Evolutionary conservation across 345 rosid species (phyloP), one percentile per base, ranked within the genome.

Genomic region (Moricandia moricandioides): DNA sequence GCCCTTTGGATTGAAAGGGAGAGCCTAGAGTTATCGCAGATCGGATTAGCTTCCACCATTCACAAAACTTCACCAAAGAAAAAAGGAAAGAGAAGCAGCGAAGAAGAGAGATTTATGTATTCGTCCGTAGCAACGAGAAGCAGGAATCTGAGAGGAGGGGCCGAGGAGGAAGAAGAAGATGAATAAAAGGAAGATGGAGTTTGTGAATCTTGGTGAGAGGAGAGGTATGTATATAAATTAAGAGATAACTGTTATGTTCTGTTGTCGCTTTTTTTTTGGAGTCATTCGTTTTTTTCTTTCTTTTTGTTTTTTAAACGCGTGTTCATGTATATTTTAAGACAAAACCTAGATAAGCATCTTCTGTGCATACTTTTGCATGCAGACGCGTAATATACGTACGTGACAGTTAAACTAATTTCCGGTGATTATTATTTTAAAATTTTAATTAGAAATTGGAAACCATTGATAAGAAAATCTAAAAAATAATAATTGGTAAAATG

Each of bases 41-140:
- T 76, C 80, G 72, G 74, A 83, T 81, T 88, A 66, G 82, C 31
- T 88, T 90, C 96, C 89, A 94, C 96, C 98, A 94, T 91, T 91
- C 98, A 94, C 96, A 82, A 90, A 52, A 58, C 31, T 45, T 14
- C 68, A 78, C 73, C 71, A 39, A 27, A 52, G 64, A 57, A 4
- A 8, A 52, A 27, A 4, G 62, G n/a, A 59, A 6, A 7, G 39
- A 51, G 8, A 6, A 8, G 7, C 12, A 56, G 33, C 3, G 16
- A 49, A 26, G 31, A 24, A 13, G 3, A 39, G 54, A 29, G 56
- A 29, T 54, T 73, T 56, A 52, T 7, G 39, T 55, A 16, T 40
- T 37, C 37, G 51, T 9, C 37, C 60, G 60, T 58, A 6, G 51
- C 51, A 27, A 29, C 55, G 56, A 39, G 55, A 54, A 27, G 40